Percentiles rank a stretch among this genome's conserved stretches.
These are phyloP conservation scores for Blechomonas ayalai DNA, from an alignment of 208 protist species.

Conservation along the genomic window DNA sequence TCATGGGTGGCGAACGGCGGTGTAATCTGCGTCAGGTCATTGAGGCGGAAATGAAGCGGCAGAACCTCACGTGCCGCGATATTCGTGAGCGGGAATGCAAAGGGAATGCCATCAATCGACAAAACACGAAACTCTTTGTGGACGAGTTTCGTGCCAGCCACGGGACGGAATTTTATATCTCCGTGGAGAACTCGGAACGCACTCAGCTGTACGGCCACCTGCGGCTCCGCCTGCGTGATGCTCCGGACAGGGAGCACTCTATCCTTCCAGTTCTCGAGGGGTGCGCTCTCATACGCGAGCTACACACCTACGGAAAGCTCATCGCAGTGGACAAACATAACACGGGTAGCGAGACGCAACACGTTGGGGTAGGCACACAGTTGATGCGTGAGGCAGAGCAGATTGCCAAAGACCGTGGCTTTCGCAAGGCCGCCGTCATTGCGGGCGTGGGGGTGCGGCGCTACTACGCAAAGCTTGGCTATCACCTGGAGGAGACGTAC, in stretches of 20 bases:
- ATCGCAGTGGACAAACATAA: constrained; percentile 63
- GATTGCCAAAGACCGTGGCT: constrained; percentile 91
- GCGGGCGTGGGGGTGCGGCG: constrained; percentile 96
- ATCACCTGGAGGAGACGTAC: constrained; percentile 82
- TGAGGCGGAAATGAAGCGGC: constrained; percentile 90
- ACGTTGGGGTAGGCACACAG: constrained; percentile 96
- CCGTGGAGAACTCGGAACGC: constrained; percentile 70
- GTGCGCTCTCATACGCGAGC: constrained; percentile 95
- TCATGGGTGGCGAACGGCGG: constrained; percentile 95
- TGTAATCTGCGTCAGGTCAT: constrained; percentile 98
- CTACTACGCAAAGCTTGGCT: constrained; percentile 98
- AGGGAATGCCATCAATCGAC: constrained; percentile 48
- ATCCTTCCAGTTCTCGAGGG: constrained; percentile 88
- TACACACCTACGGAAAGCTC: constrained; percentile 96
- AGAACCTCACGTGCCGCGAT: constrained; percentile 90
- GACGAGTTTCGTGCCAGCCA: constrained; percentile 77
- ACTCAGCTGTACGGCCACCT: constrained; percentile 85
- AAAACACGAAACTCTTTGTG: constrained; percentile 52
- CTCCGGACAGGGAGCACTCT: constrained; percentile 33
- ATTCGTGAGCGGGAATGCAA: constrained; percentile 94
- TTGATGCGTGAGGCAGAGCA: constrained; percentile 97
- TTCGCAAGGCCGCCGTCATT: constrained; percentile 93
- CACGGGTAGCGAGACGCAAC: constrained; percentile 93
- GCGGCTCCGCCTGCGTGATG: constrained; percentile 74
- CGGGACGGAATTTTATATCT: constrained; percentile 81